A percentile compares a stretch with the other conserved stretches of the same genome.
Conservation (phyloP, 305 asterid species). For the Fraxinus paxiana region DNA sequence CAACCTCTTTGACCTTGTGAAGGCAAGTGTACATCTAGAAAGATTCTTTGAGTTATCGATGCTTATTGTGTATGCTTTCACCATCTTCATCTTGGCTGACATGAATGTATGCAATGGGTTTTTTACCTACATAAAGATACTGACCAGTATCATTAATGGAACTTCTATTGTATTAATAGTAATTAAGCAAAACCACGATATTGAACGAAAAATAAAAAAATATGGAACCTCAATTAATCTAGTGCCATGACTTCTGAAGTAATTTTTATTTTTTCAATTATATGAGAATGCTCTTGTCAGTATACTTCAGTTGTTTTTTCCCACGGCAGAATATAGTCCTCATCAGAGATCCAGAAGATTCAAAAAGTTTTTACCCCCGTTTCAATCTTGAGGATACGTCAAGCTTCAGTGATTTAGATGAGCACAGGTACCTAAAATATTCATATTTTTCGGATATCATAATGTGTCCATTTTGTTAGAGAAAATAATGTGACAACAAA, state of each 20-base stretch:
- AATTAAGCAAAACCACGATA: background rate
- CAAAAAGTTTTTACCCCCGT: constrained; percentile 74
- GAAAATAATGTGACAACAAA: background rate
- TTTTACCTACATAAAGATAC: background rate
- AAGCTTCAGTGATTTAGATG: constrained; percentile 63
- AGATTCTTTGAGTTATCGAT: background rate
- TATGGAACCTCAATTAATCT: background rate
- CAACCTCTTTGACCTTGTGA: constrained; percentile 73
- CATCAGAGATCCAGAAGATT: constrained; percentile 79
- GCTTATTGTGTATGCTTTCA: background rate
- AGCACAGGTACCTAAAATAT: constrained; percentile 52
- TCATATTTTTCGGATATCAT: background rate
- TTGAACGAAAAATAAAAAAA: background rate
- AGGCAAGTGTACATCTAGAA: constrained; percentile 45
- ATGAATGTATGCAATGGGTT: background rate
- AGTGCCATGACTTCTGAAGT: background rate
- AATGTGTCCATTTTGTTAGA: background rate
- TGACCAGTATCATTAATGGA: background rate
- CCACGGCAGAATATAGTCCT: constrained; percentile 71
- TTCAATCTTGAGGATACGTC: constrained; percentile 89
- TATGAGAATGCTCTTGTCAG: background rate
- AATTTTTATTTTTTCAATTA: background rate
- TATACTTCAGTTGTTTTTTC: constrained; percentile 1
- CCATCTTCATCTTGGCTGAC: background rate
- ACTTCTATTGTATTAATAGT: background rate